A percentile compares a stretch with the other conserved stretches of the same genome.
phyloP scores from a whole-genome alignment of 768 basidiomycete species.

The Leccinum rimulosum region DNA sequence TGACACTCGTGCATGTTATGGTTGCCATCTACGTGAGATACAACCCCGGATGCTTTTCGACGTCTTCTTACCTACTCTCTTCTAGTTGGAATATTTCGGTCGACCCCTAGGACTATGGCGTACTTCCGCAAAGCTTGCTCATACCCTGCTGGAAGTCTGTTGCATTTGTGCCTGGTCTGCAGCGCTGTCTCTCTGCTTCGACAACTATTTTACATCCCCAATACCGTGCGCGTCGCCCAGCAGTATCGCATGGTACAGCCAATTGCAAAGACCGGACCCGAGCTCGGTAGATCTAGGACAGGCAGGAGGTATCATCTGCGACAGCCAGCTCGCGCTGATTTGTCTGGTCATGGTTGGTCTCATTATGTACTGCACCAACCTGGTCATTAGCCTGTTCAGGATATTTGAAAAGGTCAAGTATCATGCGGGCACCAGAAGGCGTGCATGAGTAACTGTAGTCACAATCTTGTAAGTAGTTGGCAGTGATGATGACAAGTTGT shows the following conservation, averaged over 20 bases:
- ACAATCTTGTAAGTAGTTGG: background rate
- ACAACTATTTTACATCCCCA: slow-evolving; percentile 87
- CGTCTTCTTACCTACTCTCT: slow-evolving; percentile 14
- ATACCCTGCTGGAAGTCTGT: slow-evolving; percentile 84
- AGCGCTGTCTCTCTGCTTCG: slow-evolving; percentile 81
- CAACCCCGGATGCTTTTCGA: slow-evolving; percentile 5
- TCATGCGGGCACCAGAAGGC: slow-evolving; percentile 40
- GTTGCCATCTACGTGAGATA: slow-evolving; percentile 75
- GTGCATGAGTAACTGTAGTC: slow-evolving; percentile 5
- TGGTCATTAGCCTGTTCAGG: slow-evolving; percentile 80
- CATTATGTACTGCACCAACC: slow-evolving; percentile 77
- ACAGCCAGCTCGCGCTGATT: slow-evolving; percentile 74
- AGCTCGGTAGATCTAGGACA: slow-evolving; percentile 33
- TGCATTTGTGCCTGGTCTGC: slow-evolving; percentile 96
- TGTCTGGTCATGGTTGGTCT: slow-evolving; percentile 75
- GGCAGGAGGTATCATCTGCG: slow-evolving; percentile 62
- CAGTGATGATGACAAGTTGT: too few species aligned
- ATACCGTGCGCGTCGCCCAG: slow-evolving; percentile 69
- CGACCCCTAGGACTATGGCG: slow-evolving; percentile 90
- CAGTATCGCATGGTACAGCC: slow-evolving; percentile 70
- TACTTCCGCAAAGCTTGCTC: slow-evolving; percentile 80
- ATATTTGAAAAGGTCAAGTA: slow-evolving; percentile 91
- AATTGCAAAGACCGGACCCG: slow-evolving; percentile 31
- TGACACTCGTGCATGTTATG: slow-evolving; percentile 84
- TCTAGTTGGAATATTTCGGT: slow-evolving; percentile 88